Evolutionary conservation across 441 rosid genomes (phyloP), one percentile per base, ranked within the genome.

Genomic region (Macaranga tanarius): DNA sequence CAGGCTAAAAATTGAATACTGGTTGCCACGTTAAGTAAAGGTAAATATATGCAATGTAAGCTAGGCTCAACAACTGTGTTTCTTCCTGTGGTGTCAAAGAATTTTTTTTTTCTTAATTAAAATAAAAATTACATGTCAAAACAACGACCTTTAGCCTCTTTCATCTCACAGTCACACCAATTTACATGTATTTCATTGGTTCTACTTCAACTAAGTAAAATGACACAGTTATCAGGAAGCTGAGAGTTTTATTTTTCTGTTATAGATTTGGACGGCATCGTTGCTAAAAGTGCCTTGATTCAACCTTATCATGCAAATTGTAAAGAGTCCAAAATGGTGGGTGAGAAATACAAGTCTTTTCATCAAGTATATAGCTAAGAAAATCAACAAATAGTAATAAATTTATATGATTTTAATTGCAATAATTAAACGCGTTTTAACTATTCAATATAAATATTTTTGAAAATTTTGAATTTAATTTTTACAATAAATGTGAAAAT

Each of bases 11-110:
- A 28, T 17, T 26, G 5, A 55, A 54, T 45, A 65, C 56, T 73
- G 50, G 64, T 56, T 65, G 64, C 65, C 17, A 73, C 48, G 71
- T 56, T 57, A 73, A 73, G 71, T n/a, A 65, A 73, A 44, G 47
- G 45, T 23, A 17, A 31, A 65, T 44, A 16, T 16, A 28, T 7
- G 9, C 38, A 26, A 3, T 45, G 11, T 31, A 31, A 5, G n/a
- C n/a, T 31, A 2, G 38, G 2, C 38, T 31, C 38, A 31, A 31
- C 38, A 31, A 31, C 38, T 31, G 38, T 5, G 5, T 31, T 31
- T 31, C 38, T 31, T 31, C 38, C 5, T 31, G 38, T 31, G 38
- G 38, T 31, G 38, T 31, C 38, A 31, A 31, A 31, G 38, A 31
- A 31, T 2, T 2, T 2, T 31, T 4, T 31, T 31, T 31, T 31